Conservation (phyloP, 192 early-diverging fungal genomes). For the Backusella australiensis region DNA sequence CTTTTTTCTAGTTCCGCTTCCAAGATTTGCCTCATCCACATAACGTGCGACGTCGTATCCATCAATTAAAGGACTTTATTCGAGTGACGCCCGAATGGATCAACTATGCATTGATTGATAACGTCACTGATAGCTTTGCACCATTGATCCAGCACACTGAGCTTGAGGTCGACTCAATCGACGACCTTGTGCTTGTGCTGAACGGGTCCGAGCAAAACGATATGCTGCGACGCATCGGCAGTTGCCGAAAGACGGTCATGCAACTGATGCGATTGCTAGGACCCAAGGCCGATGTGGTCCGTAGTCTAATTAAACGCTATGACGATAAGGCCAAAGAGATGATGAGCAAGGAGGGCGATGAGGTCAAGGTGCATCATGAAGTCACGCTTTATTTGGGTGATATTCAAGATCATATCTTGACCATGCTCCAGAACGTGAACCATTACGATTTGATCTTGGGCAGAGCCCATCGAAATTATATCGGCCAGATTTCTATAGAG, state of each 20-base stretch:
- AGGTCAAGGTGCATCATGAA: constrained; percentile 47
- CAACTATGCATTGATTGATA: constrained; percentile 73
- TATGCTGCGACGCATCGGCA: constrained; percentile 53
- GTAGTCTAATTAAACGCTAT: constrained; percentile 54
- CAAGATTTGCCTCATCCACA: constrained; percentile 54
- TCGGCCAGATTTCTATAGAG: constrained; percentile 78
- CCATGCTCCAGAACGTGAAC: constrained; percentile 60
- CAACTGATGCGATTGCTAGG: constrained; percentile 47
- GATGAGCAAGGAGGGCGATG: not conserved
- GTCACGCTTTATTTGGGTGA: constrained; percentile 75
- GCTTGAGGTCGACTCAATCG: constrained; percentile 76
- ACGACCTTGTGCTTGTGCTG: constrained; percentile 76
- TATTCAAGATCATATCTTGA: constrained; percentile 75
- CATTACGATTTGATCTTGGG: constrained; percentile 77
- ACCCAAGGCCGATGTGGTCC: constrained; percentile 56
- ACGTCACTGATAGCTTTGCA: constrained; percentile 76
- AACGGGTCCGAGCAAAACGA: constrained; percentile 64
- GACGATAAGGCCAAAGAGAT: constrained; percentile 34
- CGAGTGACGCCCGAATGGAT: constrained; percentile 63
- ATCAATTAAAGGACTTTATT: constrained; percentile 65
- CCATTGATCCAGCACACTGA: constrained; percentile 76
- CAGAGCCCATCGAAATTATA: constrained; percentile 75
- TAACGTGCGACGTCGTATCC: constrained; percentile 70
- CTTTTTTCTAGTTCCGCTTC: constrained; percentile 59
- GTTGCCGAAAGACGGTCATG: constrained; percentile 47